A percentile compares a stretch with the other conserved stretches of the same genome.
These are phyloP conservation scores for Coleophoma crateriformis DNA, from an alignment of 2,329 filamentous ascomycete species.

Conservation along the genomic window DNA sequence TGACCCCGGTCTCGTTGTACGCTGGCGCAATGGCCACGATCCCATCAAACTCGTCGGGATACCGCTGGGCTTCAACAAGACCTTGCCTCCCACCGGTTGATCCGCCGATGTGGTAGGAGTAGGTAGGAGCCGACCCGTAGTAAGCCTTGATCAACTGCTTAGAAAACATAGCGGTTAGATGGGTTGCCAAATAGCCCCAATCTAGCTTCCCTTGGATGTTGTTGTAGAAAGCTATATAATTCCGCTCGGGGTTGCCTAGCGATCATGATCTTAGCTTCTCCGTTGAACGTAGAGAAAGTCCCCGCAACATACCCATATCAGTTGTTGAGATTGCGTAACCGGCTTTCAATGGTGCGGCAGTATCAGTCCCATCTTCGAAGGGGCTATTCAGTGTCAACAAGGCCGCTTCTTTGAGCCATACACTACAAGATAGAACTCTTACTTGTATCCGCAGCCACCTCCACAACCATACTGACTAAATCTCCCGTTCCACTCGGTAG, in stretches of 20 bases:
- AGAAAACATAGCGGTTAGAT: neutral
- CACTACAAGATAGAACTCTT: too few species aligned
- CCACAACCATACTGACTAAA: conserved; percentile 2
- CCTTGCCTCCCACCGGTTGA: conserved; percentile 31
- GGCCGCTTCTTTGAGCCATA: too few species aligned
- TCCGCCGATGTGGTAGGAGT: conserved; percentile 30
- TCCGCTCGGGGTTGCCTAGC: neutral
- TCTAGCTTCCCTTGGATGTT: conserved; percentile 1
- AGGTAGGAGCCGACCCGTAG: conserved; percentile 24
- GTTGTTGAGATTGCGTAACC: conserved; percentile 1
- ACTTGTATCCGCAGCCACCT: conserved; percentile 1
- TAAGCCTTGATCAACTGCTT: neutral
- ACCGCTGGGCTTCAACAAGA: conserved; percentile 28
- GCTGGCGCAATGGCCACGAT: conserved; percentile 32
- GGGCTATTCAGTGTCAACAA: neutral
- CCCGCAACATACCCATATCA: neutral
- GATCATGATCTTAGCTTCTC: too few species aligned
- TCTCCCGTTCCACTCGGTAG: neutral
- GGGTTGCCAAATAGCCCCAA: neutral
- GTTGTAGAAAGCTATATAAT: neutral
- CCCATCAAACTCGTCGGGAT: conserved; percentile 29
- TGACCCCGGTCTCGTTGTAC: conserved; percentile 1
- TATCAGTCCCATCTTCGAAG: conserved; percentile 1
- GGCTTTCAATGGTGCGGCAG: neutral
- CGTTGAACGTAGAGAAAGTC: too few species aligned